Evolutionary conservation across 257 asterid genomes (phyloP), one percentile per base, ranked within the genome.

Genomic region (Marsdenia floribunda): DNA sequence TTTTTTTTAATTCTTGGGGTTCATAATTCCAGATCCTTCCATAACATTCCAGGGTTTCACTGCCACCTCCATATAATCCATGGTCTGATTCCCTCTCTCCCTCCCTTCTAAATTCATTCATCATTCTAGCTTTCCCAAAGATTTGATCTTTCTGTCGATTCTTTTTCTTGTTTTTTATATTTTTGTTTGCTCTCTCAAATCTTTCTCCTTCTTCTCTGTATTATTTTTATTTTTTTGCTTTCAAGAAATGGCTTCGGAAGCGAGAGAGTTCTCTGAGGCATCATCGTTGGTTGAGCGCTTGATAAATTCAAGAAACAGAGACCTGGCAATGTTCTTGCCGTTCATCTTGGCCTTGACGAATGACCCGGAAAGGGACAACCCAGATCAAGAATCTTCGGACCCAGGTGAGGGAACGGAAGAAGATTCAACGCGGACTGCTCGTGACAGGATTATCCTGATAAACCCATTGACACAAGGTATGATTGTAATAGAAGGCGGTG

Each of bases 391-490:
- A 67, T 73, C 85, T 9, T 16, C 79, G 1, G 75, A 29, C 79
- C 83, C 75, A 79, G 61, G 53, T 69, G 75, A 77, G 40, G 83
- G 79, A 64, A 21, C 81, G 0, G 75, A 53, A 5, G 68, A 76
- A 73, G 77, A 70, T 0, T 70, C 33, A 66, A 64, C 46, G 67
- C 78, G 66, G 33, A 3, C 6, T 29, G 14, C 8, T 15, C 19
- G 79, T 18, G 92, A 83, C 61, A 81, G 92, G 80, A 68, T 90
- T 72, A 73, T 90, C 67, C 81, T 90, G 65, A 73, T 90, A 38
- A 87, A 87, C 81, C 91, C 97, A 8, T 73, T 84, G 5, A 83
- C 91, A 0, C 93, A 90, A 47, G 85, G 82, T 64, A 83, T 91
- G 94, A 77, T 87, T 7, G 89, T 89, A 0, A 67, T 86, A 22